phyloP scores from a whole-genome alignment of 2,329 filamentous ascomycete species.

The Penicillium sclerotigenum region DNA sequence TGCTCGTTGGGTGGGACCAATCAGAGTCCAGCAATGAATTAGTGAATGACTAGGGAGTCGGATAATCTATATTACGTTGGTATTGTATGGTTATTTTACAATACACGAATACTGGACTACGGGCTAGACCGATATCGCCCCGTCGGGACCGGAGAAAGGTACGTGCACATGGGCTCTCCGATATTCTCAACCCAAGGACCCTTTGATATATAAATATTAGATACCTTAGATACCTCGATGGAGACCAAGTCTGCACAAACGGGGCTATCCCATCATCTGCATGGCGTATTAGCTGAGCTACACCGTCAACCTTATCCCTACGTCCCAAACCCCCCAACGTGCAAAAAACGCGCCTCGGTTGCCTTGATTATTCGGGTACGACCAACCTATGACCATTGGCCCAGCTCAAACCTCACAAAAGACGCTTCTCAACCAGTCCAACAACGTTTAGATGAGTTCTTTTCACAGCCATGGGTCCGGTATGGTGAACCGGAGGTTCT shows the following conservation, averaged over 20 bases:
- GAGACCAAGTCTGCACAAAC: background rate
- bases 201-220: background rate
- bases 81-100: background rate
- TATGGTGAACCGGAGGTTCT: constrained; percentile 65
- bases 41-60: background rate
- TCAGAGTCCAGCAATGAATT: background rate
- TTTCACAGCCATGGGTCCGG: constrained; percentile 62
- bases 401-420: constrained; percentile 29
- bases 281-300: constrained; percentile 33
- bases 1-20: background rate
- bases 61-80: background rate
- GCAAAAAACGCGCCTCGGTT: constrained; percentile 62
- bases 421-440: constrained; percentile 27
- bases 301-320: constrained; percentile 41
- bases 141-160: background rate
- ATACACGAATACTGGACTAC: background rate
- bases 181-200: background rate
- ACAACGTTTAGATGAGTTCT: constrained; percentile 56
- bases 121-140: constrained; percentile 1
- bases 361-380: constrained; percentile 63
- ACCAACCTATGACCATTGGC: constrained; percentile 56
- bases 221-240: background rate
- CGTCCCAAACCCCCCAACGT: constrained; percentile 46
- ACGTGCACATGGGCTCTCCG: background rate
- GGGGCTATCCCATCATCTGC: constrained; percentile 28